Evolutionary conservation across 345 rosid species (phyloP).

Genomic region (Balakata baccata): DNA sequence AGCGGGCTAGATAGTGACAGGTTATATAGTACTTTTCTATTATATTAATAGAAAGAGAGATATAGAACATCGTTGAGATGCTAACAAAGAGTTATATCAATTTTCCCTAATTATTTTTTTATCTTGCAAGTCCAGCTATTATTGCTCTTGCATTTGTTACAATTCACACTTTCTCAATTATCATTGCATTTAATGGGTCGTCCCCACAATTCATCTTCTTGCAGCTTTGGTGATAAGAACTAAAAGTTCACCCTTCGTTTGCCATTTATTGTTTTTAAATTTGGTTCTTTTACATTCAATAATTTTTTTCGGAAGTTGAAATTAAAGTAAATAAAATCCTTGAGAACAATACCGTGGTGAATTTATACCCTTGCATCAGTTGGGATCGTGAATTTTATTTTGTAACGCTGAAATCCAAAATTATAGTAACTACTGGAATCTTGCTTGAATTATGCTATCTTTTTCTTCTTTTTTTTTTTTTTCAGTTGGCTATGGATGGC

Average conservation of each 20-base stretch:
- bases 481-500: background rate
- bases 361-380: no score
- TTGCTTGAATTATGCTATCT: background rate
- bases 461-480: background rate
- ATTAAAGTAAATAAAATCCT: background rate
- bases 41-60: no score
- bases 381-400: no score
- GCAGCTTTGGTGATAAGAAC: slow-evolving; percentile 79
- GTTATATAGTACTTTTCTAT: no score
- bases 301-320: background rate
- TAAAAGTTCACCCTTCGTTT: slow-evolving; percentile 2
- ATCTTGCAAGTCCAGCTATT: slow-evolving; percentile 53
- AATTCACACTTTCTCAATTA: slow-evolving; percentile 95
- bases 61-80: no score
- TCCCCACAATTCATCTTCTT: slow-evolving; percentile 72
- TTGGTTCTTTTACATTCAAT: background rate
- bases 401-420: no score
- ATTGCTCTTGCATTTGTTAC: slow-evolving; percentile 88
- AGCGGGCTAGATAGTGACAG: no score
- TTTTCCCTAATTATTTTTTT: slow-evolving; percentile 5
- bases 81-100: no score
- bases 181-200: slow-evolving; percentile 87
- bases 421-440: no score
- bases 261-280: background rate
- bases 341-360: background rate